A percentile compares a stretch with the other conserved stretches of the same genome.
phyloP scores from a whole-genome alignment of 2,329 filamentous ascomycete species.

The Botrytis fragariae region DNA sequence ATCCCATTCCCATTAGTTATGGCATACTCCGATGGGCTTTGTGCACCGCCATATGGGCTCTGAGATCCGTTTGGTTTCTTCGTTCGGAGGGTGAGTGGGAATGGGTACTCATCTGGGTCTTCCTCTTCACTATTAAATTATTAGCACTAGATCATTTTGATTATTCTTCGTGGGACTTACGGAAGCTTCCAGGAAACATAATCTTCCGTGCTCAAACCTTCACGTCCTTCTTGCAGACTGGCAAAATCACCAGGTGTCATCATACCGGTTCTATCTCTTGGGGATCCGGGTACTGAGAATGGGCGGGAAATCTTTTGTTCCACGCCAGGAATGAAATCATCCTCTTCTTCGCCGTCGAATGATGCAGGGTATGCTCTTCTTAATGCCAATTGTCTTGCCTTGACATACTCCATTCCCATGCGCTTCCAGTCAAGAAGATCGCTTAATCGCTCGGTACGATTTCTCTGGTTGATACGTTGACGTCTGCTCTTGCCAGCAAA shows the following conservation, averaged over 20 bases:
- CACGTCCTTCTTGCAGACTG: slow-evolving; percentile 88
- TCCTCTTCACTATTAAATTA: slow-evolving; percentile 72
- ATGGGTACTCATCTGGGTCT: slow-evolving; percentile 76
- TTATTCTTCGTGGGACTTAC: slow-evolving; percentile 57
- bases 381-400: slow-evolving; percentile 88
- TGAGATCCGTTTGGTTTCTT: slow-evolving; percentile 40
- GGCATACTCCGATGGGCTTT: slow-evolving; percentile 33
- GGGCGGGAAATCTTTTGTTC: slow-evolving; percentile 95
- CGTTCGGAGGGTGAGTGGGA: slow-evolving; percentile 63
- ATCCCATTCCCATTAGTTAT: slow-evolving; percentile 35
- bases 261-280: slow-evolving; percentile 87
- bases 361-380: slow-evolving; percentile 87
- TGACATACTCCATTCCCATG: slow-evolving; percentile 99
- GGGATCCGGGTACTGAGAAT: slow-evolving; percentile 90
- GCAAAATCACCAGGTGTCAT: slow-evolving; percentile 99
- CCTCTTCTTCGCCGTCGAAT: slow-evolving; percentile 76
- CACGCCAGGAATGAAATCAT: slow-evolving; percentile 86
- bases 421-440: slow-evolving; percentile 98
- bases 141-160: slow-evolving; percentile 23
- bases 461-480: slow-evolving; percentile 97
- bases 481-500: slow-evolving; percentile 90
- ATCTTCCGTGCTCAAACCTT: slow-evolving; percentile 92
- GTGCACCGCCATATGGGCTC: slow-evolving; percentile 35
- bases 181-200: slow-evolving; percentile 98
- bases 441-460: slow-evolving; percentile 90